Conservation (phyloP, 2,329 filamentous ascomycete species). For the Alternaria solani region DNA sequence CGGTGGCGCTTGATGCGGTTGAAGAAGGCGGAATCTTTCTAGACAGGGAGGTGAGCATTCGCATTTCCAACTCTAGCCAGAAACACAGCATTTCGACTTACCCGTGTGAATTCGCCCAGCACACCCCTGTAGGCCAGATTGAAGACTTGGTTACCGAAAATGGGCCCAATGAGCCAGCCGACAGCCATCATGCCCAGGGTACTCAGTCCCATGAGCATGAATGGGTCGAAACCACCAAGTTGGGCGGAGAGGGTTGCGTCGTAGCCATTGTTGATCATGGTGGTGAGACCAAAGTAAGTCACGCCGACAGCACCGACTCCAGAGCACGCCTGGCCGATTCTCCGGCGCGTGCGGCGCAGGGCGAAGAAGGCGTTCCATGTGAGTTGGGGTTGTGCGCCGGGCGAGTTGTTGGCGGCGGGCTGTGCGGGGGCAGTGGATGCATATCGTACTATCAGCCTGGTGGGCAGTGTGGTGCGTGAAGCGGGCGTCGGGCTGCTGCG, state of each 20-base stretch:
- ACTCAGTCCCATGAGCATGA: slow-evolving; percentile 83
- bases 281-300: slow-evolving; percentile 68
- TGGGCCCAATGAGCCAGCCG: slow-evolving; percentile 89
- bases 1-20: slow-evolving; percentile 88
- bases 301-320: slow-evolving; percentile 69
- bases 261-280: slow-evolving; percentile 74
- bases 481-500: slow-evolving; percentile 22
- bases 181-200: slow-evolving; percentile 78
- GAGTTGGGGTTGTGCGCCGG: slow-evolving; percentile 42
- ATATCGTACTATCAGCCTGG: slow-evolving; percentile 26
- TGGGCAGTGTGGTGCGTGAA: slow-evolving; percentile 13
- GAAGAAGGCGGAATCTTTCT: slow-evolving; percentile 96
- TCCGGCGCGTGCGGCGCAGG: slow-evolving; percentile 83
- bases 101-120: slow-evolving; percentile 74
- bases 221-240: slow-evolving; percentile 86
- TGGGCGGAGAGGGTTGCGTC: slow-evolving; percentile 71
- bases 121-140: slow-evolving; percentile 75
- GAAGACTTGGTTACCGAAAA: slow-evolving; percentile 81
- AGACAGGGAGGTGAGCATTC: slow-evolving; percentile 52
- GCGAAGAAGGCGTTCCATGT: slow-evolving; percentile 92
- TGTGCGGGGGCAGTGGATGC: slow-evolving; percentile 36
- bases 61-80: neutral
- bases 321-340: slow-evolving; percentile 82
- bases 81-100: slow-evolving; percentile 52
- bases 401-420: slow-evolving; percentile 23